Base-by-base conservation (phyloP, 495 filamentous ascomycete species). In the Hypoxylon rickii region DNA sequence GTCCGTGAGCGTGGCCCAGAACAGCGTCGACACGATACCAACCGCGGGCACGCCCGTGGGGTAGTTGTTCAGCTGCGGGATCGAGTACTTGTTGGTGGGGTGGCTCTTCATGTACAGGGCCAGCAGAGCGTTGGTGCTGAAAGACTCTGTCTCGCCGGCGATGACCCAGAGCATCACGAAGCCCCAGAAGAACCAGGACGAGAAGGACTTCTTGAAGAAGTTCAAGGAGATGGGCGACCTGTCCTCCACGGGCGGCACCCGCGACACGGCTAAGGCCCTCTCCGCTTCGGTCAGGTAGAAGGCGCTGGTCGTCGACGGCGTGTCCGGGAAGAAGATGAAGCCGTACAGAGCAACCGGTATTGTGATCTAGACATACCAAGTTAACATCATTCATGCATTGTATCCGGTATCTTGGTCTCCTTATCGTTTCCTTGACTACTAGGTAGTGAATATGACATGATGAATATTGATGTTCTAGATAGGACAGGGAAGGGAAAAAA, bases 281-380 rank as follows among this genome's bases (percentile, higher is more conserved):
- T 86, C 80, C 1, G 63, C 40, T 0, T 60, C 45, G 3, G 50
- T 75, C 5, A 86, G 70, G 46, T 85, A 86, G 26, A 72, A 71
- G 0, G 81, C 83, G 17, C 62, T 68, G 0, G 84, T 85, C 2
- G 76, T 81, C 3, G 65, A 55, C 0, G 83, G 84, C 3, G 80
- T 83, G 64, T 86, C 83, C 1, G 84, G 83, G 66, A 86, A 86
- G 45, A 83, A 65, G 3, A 83, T 19, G 44, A 81, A 77, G 21
- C 84, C 83, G 49, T 80, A 85, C 3, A 85, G 44, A 0, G 83
- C 83, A 12, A 86, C 75, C 0, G 83, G 83, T 7, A 87, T 39
- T 3, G 79, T 81, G 48, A 84, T 65, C 36, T 73, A 20, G n/a
- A 66, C 60, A 48, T 68, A 59, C 36, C 44, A 33, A 0, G 40